Evolutionary conservation across 2,329 filamentous ascomycete species (phyloP), one percentile per base, ranked within the genome.

Genomic region (Didymella pomorum): DNA sequence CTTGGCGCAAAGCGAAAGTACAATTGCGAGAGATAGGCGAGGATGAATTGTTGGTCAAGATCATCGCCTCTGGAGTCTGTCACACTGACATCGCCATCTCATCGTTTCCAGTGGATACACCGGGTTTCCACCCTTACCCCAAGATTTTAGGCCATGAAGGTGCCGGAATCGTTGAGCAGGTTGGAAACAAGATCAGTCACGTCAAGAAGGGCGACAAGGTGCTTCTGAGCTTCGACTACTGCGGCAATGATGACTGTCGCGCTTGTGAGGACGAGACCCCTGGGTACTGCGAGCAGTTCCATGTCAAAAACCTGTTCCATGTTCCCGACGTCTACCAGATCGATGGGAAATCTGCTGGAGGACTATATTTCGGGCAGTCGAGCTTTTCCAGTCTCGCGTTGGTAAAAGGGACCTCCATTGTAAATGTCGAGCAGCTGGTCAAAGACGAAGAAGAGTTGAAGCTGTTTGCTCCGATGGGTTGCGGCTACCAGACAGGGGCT

Each of bases 131-230:
- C 5, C 76, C 76, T 33, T 83, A 82, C 61, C 82, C 82, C 0
- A 70, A 77, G 25, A 78, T 86, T 1, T 71, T 84, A 16, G 84
- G 84, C 2, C 84, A 86, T 60, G 84, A 86, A 75, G 83, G 83
- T 78, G 56, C 81, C 1, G 83, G 84, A 7, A 80, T 83, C 54
- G 82, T 86, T 14, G 76, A 77, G 52, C 69, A 75, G 52, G 70
- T 81, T 41, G 82, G 81, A 4, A 65, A 70, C 2, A 75, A 73
- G 1, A 77, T 82, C 14, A 78, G 71, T 1, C 70, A 77, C 7
- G 81, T 80, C 14, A 69, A 78, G 47, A 61, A 73, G 26, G 81
- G 80, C 31, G 81, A 84, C 58, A 76, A 79, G 1, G 80, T 83
- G 4, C 67, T 84, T 14, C 71, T 83, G 4, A 81, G 80, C 16